Conservation (phyloP, 768 basidiomycete species). For the Lactifluus rugatus region DNA sequence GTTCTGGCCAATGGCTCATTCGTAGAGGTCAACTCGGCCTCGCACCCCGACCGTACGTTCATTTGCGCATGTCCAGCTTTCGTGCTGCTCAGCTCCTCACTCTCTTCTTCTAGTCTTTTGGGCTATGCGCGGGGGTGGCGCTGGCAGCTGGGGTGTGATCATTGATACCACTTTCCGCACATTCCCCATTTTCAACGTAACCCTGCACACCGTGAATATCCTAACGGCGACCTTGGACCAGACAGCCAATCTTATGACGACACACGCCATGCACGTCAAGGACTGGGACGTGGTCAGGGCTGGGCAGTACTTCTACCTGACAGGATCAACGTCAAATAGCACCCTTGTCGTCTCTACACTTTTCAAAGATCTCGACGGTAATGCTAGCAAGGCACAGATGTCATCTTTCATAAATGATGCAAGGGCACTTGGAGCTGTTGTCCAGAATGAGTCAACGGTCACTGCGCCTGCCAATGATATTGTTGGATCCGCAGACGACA, state of each 20-base stretch:
- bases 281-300: conserved; percentile 2
- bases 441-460: conserved; percentile 4
- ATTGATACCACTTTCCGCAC: conserved; percentile 29
- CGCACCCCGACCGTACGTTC: conserved; percentile 8
- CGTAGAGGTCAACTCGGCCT: neutral
- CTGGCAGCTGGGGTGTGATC: conserved; percentile 32
- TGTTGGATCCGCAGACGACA: conserved; percentile 9
- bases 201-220: conserved; percentile 24
- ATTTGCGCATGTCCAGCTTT: neutral
- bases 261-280: conserved; percentile 15
- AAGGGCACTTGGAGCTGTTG: conserved; percentile 16
- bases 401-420: conserved; percentile 8
- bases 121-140: conserved; percentile 19
- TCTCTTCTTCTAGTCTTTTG: conserved; percentile 18
- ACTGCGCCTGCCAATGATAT: conserved; percentile 6
- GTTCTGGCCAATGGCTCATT: conserved; percentile 9
- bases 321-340: conserved; percentile 2
- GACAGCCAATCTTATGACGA: conserved; percentile 29
- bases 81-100: neutral
- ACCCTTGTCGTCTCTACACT: conserved; percentile 12
- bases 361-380: conserved; percentile 20
- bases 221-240: conserved; percentile 29
- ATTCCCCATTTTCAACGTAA: conserved; percentile 28
- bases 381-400: conserved; percentile 15
- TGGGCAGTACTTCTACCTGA: conserved; percentile 26